Base-by-base conservation (phyloP, 192 early-diverging fungal species). In the Physocladia obscura region DNA sequence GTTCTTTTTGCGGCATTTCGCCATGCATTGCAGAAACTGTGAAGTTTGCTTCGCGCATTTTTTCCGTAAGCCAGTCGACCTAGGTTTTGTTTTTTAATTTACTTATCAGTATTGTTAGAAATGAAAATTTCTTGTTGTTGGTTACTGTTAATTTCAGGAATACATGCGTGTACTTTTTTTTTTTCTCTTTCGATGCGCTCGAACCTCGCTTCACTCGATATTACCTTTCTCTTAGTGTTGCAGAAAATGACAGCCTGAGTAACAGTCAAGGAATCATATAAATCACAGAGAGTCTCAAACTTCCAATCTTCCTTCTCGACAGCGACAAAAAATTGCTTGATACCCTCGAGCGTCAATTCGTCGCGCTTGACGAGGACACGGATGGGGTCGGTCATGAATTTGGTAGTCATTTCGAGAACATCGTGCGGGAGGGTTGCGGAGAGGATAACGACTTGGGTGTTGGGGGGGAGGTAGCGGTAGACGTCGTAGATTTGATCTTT, bases 231-330 rank as follows among this genome's bases (percentile, higher is more conserved):
- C 76, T 94, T 89, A 74, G 95, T 98, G 88, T 99, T 99, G 88
- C 95, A 96, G 89, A 98, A 99, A 76, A 99, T 98, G 74, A 99
- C 94, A 34, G 96, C 96, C 86, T 98, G 96, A 68, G 96, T 94
- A 78, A 97, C 94, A 68, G 91, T 97, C 77, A 99, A 88, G 50
- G 95, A 95, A 75, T 98, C 94, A 87, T 98, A 99, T 65, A 99
- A 81, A 82, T 99, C 97, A 75, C 92, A 94, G 57, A 98, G 81
- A 13, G 96, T 98, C 70, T 98, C 96, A 63, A 97, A 96, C 74
- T 98, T 98, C 96, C 96, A 98, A 68, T 97, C 95, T 65, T 98
- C 96, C 70, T 87, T 87, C 60, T 98, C 96, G 24, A 98, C 96
- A 39, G 94, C 92, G 24, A 98, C 57, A 92, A 59, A 98, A 87